These are phyloP conservation scores for Tolypocladium tundrense DNA, from an alignment of 2,329 filamentous ascomycete genomes.

Conservation along the genomic window DNA sequence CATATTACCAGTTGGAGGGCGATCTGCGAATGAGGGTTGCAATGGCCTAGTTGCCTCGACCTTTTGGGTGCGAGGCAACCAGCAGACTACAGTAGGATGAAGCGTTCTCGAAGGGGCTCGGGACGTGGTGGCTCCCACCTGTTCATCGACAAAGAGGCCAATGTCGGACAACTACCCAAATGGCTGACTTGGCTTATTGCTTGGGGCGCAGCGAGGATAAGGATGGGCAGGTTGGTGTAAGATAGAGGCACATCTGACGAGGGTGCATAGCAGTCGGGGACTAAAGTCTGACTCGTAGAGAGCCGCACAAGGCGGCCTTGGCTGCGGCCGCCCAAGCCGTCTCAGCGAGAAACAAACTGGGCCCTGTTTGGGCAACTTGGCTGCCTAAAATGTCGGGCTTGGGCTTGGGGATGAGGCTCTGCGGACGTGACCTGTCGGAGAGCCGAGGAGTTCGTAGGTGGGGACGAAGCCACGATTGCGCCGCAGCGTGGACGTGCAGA, in stretches of 20 bases:
- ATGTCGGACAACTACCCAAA: not conserved
- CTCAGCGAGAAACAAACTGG: not conserved
- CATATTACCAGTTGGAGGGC: not conserved
- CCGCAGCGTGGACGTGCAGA: not conserved
- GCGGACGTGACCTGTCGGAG: not conserved
- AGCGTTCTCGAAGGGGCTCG: not conserved
- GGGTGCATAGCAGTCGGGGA: not conserved
- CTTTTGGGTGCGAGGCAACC: not conserved
- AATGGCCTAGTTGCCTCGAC: not conserved
- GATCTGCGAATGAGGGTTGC: not conserved
- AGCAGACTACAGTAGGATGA: not conserved
- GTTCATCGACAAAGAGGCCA: not conserved
- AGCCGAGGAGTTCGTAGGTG: not conserved
- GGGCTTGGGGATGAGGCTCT: not conserved
- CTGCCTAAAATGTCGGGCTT: not conserved
- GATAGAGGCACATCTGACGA: not conserved
- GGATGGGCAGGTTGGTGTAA: not conserved
- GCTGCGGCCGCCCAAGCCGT: not conserved
- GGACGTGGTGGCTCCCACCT: not conserved
- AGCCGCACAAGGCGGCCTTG: not conserved
- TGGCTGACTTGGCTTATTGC: not conserved
- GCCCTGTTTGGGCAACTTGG: not conserved
- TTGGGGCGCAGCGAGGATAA: not conserved
- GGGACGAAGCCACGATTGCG: not conserved
- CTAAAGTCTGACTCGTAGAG: not conserved